A percentile compares a stretch with the other conserved stretches of the same genome.
These are phyloP conservation scores for Camellia lanceoleosa DNA, from an alignment of 148 eudicot species.

Conservation along the genomic window DNA sequence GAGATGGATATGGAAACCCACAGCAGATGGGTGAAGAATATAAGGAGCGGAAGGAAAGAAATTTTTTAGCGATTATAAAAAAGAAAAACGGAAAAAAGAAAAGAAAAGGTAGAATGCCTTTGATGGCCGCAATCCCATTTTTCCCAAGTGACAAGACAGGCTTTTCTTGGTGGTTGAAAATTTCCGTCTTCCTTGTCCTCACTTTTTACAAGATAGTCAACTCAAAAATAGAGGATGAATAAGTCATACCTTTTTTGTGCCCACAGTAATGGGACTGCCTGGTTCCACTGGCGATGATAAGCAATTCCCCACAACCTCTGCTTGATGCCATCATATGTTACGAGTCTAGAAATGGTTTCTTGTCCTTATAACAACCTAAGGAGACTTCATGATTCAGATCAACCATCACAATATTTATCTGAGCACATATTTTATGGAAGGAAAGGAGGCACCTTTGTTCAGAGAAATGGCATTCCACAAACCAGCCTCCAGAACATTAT, in stretches of 20 bases:
- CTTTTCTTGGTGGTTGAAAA: background rate
- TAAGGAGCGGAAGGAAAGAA: too few species aligned
- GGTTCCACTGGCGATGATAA: constrained; percentile 56
- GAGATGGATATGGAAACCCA: too few species aligned
- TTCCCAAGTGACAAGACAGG: background rate
- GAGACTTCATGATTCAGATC: constrained; percentile 17
- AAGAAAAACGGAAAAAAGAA: too few species aligned
- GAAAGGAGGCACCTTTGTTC: constrained; percentile 47
- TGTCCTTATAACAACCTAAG: constrained; percentile 74
- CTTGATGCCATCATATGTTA: constrained; percentile 71
- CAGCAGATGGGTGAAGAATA: too few species aligned
- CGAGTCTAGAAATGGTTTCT: constrained; percentile 68
- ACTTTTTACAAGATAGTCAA: background rate
- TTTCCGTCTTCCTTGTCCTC: background rate
- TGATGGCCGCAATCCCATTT: background rate
- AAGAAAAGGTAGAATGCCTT: background rate
- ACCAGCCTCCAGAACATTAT: constrained; percentile 75
- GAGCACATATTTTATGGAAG: background rate
- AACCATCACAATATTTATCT: background rate
- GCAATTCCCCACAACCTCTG: constrained; percentile 64
- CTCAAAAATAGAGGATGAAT: background rate
- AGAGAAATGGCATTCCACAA: constrained; percentile 63
- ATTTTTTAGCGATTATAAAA: too few species aligned
- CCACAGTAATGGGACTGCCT: constrained; percentile 51
- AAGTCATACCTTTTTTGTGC: constrained; percentile 54